Evolutionary conservation across 768 basidiomycete species (phyloP), one percentile per base, ranked within the genome.

Genomic region (Dioszegia hungarica): DNA sequence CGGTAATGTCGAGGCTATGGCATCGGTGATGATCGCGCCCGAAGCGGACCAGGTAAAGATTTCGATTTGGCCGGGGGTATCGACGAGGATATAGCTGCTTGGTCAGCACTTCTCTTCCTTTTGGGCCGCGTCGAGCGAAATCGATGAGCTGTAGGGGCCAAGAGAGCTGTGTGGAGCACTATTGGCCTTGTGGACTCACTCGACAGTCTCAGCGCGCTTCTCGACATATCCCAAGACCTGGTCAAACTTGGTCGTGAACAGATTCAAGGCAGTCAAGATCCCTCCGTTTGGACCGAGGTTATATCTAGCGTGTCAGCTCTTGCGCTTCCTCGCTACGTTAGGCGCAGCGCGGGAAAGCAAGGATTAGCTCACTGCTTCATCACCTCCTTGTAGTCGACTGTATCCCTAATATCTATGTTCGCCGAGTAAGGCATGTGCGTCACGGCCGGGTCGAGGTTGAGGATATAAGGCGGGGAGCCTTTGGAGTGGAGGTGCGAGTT

Each of bases 11-110:
- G 90, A 89, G 0, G 95, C 95, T 38, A 99, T 81, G 17, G 95
- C 90, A 72, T 98, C 93, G 38, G 95, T 99, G 67, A 99, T 98
- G 70, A 99, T 99, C 11, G 94, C 87, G 4, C 95, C 95, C 43
- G 93, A 97, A 1, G 95, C 95, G 0, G 93, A 97, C 95, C 95
- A 99, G 47, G 95, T 99, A 74, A 99, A 99, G 63, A 98, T 99
- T 78, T 99, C 95, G 68, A 99, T 99, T 77, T 99, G 95, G 3
- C 95, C 95, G 5, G 95, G 95, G 0, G 95, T 99, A 69, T 99
- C 95, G 44, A 99, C 80, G 43, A 99, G 86, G 58, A 99, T 83
- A 79, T 98, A 87, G 67, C 94, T 97, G 68, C 29, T 12, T 29
- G 17, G 38, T 48, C 29, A 29, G 40, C 31, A 31, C 3, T 12